A percentile compares a stretch with the other conserved stretches of the same genome.
These are phyloP conservation scores for Claviceps maximensis DNA, from an alignment of 2,329 filamentous ascomycete species.

Conservation along the genomic window DNA sequence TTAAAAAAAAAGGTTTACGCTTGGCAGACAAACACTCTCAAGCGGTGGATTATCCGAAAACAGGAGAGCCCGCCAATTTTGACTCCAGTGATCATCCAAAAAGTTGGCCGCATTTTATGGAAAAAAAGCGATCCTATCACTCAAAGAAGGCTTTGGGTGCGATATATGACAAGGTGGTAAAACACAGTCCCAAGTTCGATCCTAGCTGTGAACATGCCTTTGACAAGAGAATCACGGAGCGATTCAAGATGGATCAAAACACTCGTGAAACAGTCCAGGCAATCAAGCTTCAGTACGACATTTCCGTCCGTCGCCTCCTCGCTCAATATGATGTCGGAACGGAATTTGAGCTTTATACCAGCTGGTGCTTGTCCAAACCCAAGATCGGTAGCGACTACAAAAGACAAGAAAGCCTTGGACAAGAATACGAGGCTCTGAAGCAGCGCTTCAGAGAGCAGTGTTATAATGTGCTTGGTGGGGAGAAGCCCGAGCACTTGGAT, in stretches of 20 bases:
- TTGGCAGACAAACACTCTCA: constrained; percentile 74
- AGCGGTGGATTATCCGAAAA: constrained; percentile 91
- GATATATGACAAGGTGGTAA: constrained; percentile 62
- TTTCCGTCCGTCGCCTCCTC: constrained; percentile 64
- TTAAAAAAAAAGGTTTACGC: constrained; percentile 37
- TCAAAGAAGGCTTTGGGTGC: constrained; percentile 64
- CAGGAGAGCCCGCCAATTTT: constrained; percentile 64
- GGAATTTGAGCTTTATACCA: constrained; percentile 86
- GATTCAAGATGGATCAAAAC: constrained; percentile 41
- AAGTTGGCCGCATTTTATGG: constrained; percentile 79
- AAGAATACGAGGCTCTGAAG: constrained; percentile 52
- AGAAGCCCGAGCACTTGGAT: constrained; percentile 44
- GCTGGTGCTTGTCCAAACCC: constrained; percentile 68
- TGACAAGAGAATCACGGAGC: constrained; percentile 57
- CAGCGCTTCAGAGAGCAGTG: constrained; percentile 56
- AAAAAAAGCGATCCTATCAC: constrained; percentile 49
- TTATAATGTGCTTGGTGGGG: constrained; percentile 47
- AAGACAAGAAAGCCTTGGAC: constrained; percentile 68
- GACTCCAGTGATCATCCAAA: constrained; percentile 43
- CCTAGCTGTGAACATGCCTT: constrained; percentile 63
- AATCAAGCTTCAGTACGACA: constrained; percentile 70
- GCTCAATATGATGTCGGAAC: constrained; percentile 70
- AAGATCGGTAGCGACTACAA: constrained; percentile 68
- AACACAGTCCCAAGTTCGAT: constrained; percentile 47
- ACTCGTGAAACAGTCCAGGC: constrained; percentile 45